These are phyloP conservation scores for Juglanconis juglandina DNA, from an alignment of 2,329 filamentous ascomycete species.

Conservation along the genomic window DNA sequence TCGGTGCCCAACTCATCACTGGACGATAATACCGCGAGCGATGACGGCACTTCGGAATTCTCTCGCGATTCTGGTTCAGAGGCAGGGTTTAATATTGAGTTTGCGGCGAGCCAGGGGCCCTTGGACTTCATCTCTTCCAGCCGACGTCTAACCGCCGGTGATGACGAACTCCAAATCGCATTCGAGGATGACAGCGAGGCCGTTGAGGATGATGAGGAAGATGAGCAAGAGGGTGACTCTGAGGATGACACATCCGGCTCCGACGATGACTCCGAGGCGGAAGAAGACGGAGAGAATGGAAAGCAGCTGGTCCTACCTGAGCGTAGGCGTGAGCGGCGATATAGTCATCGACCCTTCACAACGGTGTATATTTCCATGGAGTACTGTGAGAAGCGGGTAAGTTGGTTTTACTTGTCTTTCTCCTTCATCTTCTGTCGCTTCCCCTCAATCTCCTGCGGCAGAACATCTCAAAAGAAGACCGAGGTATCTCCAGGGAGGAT, in stretches of 20 bases:
- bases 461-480: neutral
- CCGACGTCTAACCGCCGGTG: constrained; percentile 56
- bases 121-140: constrained; percentile 92
- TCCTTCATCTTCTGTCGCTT: no score
- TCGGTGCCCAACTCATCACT: constrained; percentile 54
- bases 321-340: constrained; percentile 25
- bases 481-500: no score
- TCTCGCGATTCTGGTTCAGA: constrained; percentile 33
- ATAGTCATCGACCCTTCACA: constrained; percentile 51
- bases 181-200: constrained; percentile 56
- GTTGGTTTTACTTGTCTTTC: constrained; percentile 23
- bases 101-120: constrained; percentile 71
- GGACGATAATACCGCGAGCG: constrained; percentile 56
- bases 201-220: constrained; percentile 40
- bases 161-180: constrained; percentile 59
- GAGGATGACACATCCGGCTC: constrained; percentile 28
- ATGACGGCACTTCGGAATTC: constrained; percentile 34
- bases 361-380: constrained; percentile 98
- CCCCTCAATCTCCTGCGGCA: neutral
- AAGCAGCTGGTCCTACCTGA: neutral
- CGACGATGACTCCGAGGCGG: constrained; percentile 36
- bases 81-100: constrained; percentile 46
- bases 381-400: constrained; percentile 84
- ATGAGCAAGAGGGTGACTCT: constrained; percentile 43
- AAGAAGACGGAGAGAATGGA: neutral